Percentiles rank a stretch among this genome's conserved stretches.
Conservation (phyloP, 2,329 filamentous ascomycete species). For the Dactylonectria macrodidyma region DNA sequence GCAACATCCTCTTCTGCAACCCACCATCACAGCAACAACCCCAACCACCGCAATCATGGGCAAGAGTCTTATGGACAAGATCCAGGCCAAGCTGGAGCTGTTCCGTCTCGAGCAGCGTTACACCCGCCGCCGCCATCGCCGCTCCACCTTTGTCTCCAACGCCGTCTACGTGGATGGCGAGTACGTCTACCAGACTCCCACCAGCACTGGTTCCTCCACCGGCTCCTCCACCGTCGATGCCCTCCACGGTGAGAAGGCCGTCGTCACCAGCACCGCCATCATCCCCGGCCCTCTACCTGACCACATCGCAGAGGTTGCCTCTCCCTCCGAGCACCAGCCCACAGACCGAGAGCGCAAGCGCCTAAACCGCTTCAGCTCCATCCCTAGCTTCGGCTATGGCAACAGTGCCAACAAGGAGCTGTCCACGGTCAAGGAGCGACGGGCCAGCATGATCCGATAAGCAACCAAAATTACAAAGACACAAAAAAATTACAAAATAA, state of each 20-base stretch:
- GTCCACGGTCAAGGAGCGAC: slow-evolving; percentile 57
- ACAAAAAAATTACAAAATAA: slow-evolving; percentile 31
- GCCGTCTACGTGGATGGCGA: slow-evolving; percentile 96
- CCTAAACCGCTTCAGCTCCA: slow-evolving; percentile 69
- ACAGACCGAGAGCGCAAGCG: slow-evolving; percentile 61
- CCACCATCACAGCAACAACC: background rate
- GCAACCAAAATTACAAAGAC: slow-evolving; percentile 27
- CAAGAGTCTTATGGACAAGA: slow-evolving; percentile 69
- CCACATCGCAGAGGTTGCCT: slow-evolving; percentile 41
- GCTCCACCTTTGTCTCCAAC: slow-evolving; percentile 90
- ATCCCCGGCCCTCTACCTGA: slow-evolving; percentile 41
- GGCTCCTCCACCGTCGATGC: slow-evolving; percentile 59
- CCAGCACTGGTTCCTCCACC: slow-evolving; percentile 70
- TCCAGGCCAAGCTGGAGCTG: slow-evolving; percentile 84
- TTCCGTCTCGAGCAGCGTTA: slow-evolving; percentile 97
- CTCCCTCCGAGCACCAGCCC: slow-evolving; percentile 35
- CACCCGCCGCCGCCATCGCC: slow-evolving; percentile 87
- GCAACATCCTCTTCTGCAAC: slow-evolving; percentile 1
- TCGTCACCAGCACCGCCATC: slow-evolving; percentile 38
- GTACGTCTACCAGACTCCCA: slow-evolving; percentile 84
- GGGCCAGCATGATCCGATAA: slow-evolving; percentile 58
- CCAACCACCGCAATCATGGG: slow-evolving; percentile 57
- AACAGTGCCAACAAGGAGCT: slow-evolving; percentile 50
- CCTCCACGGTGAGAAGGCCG: slow-evolving; percentile 54
- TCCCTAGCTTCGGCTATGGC: slow-evolving; percentile 65